Evolutionary conservation across 352 stramenopile species (phyloP), one percentile per base, ranked within the genome.

Genomic region (Phytophthora parvispora): DNA sequence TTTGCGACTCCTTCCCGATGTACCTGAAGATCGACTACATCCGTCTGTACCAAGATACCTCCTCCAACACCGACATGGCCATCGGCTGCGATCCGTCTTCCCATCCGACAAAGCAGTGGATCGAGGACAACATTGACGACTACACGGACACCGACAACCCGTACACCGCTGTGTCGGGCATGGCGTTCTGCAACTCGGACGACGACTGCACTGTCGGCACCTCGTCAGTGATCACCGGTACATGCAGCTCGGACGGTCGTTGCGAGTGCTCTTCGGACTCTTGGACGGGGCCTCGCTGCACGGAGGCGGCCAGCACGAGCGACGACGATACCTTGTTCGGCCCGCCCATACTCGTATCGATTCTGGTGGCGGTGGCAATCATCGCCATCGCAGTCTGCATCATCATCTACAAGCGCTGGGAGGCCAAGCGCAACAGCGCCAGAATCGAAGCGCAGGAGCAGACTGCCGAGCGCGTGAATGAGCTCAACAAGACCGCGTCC

Each of bases 1-100:
- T 90, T 31, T 90, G 81, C 48, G 74, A 83, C 50, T 54, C 64
- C 9, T 87, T 90, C 67, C 81, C 79, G 0, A 77, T 90, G 74
- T 76, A 87, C 25, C 16, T 91, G 36, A 88, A 87, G 70, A 75
- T 91, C 52, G 83, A 64, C 56, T 64, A 64, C 43, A 22, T 64
- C n/a, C 56, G 56, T 7, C 22, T 64, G 43, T 64, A 64, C 48
- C 83, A 91, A 32, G 77, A 87, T 49, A 66, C 42, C 3, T 68
- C 68, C 0, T 4, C 25, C 2, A 50, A 27, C 34, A 84, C 77
- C 0, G 83, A 60, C 9, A 88, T 88, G 80, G 40, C 54, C 10
- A 58, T 84, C 1, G 68, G 69, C 0, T 91, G 80, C 22, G 78
- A 91, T 31, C 56, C 56, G 6, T 38, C 52, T 10, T 43, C 50